Percentiles rank a stretch among this genome's conserved stretches.
Conservation (phyloP, 2,329 filamentous ascomycete genomes). For the Chlorencoelia australis region DNA sequence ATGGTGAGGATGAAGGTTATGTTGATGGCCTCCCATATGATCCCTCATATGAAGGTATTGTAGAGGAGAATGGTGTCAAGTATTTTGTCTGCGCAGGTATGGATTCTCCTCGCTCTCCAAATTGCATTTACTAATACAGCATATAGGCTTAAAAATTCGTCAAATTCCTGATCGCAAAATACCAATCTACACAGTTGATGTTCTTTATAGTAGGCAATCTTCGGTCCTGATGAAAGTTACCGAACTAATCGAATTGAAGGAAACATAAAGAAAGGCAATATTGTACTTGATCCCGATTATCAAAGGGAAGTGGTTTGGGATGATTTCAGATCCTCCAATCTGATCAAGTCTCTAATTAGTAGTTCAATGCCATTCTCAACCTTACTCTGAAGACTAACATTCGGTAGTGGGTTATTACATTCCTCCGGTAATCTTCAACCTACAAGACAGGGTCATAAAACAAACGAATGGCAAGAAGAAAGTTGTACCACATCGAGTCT, state of each 20-base stretch:
- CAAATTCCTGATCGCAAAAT: conserved; percentile 5
- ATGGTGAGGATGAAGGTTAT: conserved; percentile 18
- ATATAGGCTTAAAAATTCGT: conserved; percentile 8
- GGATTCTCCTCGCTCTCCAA: neutral
- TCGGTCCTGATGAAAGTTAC: no score
- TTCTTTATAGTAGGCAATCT: no score
- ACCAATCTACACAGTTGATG: no score
- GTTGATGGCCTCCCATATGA: conserved; percentile 18
- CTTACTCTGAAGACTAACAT: conserved; percentile 7
- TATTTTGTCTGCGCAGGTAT: conserved; percentile 9
- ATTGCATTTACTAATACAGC: neutral
- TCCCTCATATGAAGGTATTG: conserved; percentile 20
- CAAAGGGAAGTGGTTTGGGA: conserved; percentile 38
- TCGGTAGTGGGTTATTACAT: conserved; percentile 29
- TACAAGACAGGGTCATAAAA: conserved; percentile 14
- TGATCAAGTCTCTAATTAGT: conserved; percentile 26
- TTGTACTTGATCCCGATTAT: conserved; percentile 35
- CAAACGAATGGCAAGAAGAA: conserved; percentile 9
- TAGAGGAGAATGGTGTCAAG: conserved; percentile 4
- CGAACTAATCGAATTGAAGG: no score
- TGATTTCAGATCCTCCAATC: conserved; percentile 23
- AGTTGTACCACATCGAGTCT: conserved; percentile 26
- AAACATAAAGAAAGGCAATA: conserved; percentile 27
- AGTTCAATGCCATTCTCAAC: conserved; percentile 3
- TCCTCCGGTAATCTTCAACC: conserved; percentile 38